Evolutionary conservation across 768 basidiomycete species (phyloP).

Genomic region (Lactarius evosmus): DNA sequence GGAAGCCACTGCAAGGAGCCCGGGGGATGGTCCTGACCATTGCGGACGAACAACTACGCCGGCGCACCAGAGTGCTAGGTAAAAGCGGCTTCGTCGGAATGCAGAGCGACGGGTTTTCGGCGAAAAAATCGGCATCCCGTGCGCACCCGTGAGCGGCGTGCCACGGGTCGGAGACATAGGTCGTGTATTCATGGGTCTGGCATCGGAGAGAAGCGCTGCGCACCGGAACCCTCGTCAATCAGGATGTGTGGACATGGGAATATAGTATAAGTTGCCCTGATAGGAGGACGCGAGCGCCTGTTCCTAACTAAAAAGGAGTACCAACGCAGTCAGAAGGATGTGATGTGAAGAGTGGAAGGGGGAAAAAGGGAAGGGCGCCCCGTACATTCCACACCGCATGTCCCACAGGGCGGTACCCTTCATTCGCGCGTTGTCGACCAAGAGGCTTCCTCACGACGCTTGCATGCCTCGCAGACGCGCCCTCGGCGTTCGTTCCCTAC

Average conservation of each 20-base stretch:
- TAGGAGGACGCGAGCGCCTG: slow-evolving; percentile 19
- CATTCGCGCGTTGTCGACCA: slow-evolving; percentile 26
- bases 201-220: slow-evolving; percentile 8
- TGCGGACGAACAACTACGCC: not conserved
- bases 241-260: not conserved
- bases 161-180: slow-evolving; percentile 13
- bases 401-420: not conserved
- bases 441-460: slow-evolving; percentile 25
- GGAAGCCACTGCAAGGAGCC: not conserved
- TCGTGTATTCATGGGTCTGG: slow-evolving; percentile 21
- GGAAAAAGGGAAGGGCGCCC: not conserved
- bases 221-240: slow-evolving; percentile 12
- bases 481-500: slow-evolving; percentile 14
- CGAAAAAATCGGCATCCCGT: not conserved
- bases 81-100: not conserved
- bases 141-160: not conserved
- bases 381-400: slow-evolving; percentile 26
- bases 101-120: slow-evolving; percentile 1
- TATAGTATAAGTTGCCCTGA: slow-evolving; percentile 23
- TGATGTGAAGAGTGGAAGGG: slow-evolving; percentile 16
- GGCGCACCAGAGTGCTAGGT: not conserved
- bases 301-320: slow-evolving; percentile 15
- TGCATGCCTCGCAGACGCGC: slow-evolving; percentile 28
- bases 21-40: not conserved
- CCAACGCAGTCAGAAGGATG: slow-evolving; percentile 20